Evolutionary conservation across 2,329 filamentous ascomycete species (phyloP).

Genomic region (Cladosporium halotolerans): DNA sequence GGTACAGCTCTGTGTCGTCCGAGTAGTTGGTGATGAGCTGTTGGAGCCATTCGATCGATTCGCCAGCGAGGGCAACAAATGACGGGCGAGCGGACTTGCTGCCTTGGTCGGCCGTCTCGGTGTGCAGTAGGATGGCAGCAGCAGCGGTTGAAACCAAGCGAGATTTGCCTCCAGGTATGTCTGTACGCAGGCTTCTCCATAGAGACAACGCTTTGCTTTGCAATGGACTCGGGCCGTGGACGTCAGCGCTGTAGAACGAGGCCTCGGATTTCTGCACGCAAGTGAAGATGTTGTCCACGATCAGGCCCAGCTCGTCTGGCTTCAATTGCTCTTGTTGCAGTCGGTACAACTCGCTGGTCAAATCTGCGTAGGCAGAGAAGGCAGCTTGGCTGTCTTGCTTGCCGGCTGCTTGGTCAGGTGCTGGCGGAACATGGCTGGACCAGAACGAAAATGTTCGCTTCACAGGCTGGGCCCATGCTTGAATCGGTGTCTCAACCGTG

Average conservation of each 20-base stretch:
- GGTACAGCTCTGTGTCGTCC: constrained; percentile 61
- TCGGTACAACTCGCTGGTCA: constrained; percentile 70
- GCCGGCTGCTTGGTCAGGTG: constrained; percentile 9
- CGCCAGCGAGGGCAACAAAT: constrained; percentile 84
- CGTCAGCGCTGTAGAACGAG: constrained; percentile 62
- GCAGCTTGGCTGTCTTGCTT: constrained; percentile 62
- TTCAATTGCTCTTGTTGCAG: constrained; percentile 62
- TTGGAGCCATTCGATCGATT: constrained; percentile 66
- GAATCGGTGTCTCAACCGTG: constrained; percentile 18
- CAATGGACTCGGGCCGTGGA: constrained; percentile 66
- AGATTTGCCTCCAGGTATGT: constrained; percentile 58
- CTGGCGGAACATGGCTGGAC: constrained; percentile 25
- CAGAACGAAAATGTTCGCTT: constrained; percentile 27
- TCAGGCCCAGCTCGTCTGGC: constrained; percentile 56
- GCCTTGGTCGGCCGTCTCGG: constrained; percentile 33
- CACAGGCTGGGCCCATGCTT: constrained; percentile 23
- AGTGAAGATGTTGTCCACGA: constrained; percentile 64
- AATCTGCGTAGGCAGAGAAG: constrained; percentile 74
- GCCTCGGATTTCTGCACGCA: constrained; percentile 66
- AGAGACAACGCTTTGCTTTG: constrained; percentile 65
- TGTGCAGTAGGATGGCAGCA: constrained; percentile 52
- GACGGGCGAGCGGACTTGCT: constrained; percentile 53
- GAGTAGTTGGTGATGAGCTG: constrained; percentile 43
- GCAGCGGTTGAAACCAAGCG: constrained; percentile 40
- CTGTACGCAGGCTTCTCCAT: constrained; percentile 61